Base-by-base conservation (phyloP, 768 basidiomycete genomes). In the Suillus tomentosus region DNA sequence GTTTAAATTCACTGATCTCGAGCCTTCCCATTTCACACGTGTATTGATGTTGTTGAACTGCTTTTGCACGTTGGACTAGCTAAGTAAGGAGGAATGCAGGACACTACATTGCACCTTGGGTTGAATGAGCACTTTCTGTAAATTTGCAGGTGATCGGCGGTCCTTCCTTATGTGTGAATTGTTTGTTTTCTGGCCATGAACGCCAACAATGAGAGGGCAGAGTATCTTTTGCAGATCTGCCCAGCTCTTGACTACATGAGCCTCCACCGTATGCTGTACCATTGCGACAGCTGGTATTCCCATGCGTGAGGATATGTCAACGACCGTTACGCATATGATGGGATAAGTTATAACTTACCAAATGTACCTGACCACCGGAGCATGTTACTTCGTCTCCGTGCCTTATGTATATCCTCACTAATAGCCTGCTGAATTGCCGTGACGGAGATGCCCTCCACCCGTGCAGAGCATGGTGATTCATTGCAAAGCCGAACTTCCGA, bases 401-500 rank as follows among this genome's bases (percentile, higher is more conserved):
- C 13, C 50, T 24, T 31, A 53, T 53, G 27, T 5, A 31, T 51
- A 17, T 2, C 24, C 7, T 27, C 14, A 24, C 14, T 15, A 15
- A 24, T 51, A 51, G 15, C 8, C 15, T 31, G 50, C 1, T 51
- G 50, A 51, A 7, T 13, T 3, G 14, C 24, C 14, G 47, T 22
- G 47, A 22, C 24, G 15, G 50, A 27, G 13, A 53, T 19, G 31
- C 17, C 39, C 5, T 27, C 40, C 24, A 17, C 3, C 22, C 39
- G 39, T 58, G 39, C 40, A 13, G 17, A 24, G 40, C 17, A 11
- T 58, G 24, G 3, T 11, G 57, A 13, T 27, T 40, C 39, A 58
- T 58, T 42, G 19, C 27, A 13, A 42, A 58, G 6, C 24, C 5
- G n/a, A 40, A 17, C 79, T 82, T 13, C 90, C 89, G 34, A 91